A percentile compares a stretch with the other conserved stretches of the same genome.
These are phyloP conservation scores for Yamadazyma friedrichii DNA, from an alignment of 1,139 yeast genomes.

Conservation along the genomic window DNA sequence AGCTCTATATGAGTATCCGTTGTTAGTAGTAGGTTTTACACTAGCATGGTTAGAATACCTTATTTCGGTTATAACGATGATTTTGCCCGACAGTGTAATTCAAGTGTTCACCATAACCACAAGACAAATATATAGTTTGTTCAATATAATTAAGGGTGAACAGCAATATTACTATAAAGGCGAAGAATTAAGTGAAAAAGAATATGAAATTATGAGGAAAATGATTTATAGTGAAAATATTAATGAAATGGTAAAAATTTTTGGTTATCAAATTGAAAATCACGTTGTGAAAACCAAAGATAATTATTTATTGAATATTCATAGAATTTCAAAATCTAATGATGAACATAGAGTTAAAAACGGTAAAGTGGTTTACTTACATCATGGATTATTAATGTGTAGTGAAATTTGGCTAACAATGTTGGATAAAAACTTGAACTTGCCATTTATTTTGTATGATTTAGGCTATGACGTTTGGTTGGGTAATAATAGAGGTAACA, in stretches of 20 bases:
- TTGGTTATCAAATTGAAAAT: constrained; percentile 41
- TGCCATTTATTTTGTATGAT: constrained; percentile 77
- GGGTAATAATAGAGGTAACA: constrained; percentile 89
- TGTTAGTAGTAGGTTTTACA: constrained; percentile 32
- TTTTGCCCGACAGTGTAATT: constrained; percentile 35
- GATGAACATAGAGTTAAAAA: constrained; percentile 9
- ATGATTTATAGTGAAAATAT: constrained; percentile 30
- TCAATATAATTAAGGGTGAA: constrained; percentile 20
- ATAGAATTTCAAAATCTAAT: constrained; percentile 20
- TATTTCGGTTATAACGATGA: constrained; percentile 30
- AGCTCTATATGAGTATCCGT: constrained; percentile 35
- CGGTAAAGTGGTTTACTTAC: constrained; percentile 69
- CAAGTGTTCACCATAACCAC: constrained; percentile 28
- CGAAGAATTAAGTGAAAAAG: constrained; percentile 10
- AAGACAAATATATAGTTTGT: constrained; percentile 26
- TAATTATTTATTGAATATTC: constrained; percentile 37
- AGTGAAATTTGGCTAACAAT: constrained; percentile 87
- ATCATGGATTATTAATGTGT: constrained; percentile 89
- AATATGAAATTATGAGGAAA: constrained; percentile 10
- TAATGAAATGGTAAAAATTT: constrained; percentile 34
- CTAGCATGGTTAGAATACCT: constrained; percentile 44
- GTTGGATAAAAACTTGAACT: constrained; percentile 56
- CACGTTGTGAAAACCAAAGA: constrained; percentile 40
- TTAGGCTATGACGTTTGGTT: constrained; percentile 90
- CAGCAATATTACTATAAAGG: constrained; percentile 11